Evolutionary conservation across 106 monocot genomes (phyloP).

Genomic region (Narthecium ossifragum): DNA sequence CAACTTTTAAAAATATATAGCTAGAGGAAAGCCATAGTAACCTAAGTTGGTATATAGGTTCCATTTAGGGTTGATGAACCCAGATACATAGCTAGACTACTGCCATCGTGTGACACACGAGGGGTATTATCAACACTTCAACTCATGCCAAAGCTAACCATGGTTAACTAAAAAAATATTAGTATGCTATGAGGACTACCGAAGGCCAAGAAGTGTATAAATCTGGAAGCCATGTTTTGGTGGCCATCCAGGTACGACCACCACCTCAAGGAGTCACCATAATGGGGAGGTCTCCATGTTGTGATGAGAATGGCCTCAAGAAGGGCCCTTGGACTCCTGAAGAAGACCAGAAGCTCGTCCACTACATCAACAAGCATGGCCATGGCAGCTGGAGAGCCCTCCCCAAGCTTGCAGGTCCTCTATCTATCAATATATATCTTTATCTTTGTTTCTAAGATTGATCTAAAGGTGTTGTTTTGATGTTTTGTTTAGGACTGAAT

Average conservation of each 20-base stretch:
- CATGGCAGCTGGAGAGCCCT: conserved; percentile 95
- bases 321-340: conserved; percentile 94
- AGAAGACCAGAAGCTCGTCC: conserved; percentile 69
- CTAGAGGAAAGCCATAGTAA: no score
- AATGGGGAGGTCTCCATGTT: conserved; percentile 79
- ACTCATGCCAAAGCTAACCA: not conserved
- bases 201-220: conserved; percentile 20
- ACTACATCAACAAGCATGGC: conserved; percentile 75
- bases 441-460: not conserved
- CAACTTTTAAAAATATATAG: no score
- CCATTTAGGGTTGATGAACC: no score
- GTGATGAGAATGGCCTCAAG: conserved; percentile 83
- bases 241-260: not conserved
- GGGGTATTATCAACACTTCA: not conserved
- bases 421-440: conserved; percentile 4
- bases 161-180: not conserved
- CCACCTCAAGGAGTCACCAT: not conserved
- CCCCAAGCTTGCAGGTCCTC: conserved; percentile 70
- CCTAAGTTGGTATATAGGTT: no score
- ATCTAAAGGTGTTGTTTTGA: not conserved
- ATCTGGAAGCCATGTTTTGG: conserved; percentile 15
- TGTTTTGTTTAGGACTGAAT: conserved; percentile 35
- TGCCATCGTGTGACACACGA: not conserved
- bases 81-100: no score
- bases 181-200: conserved; percentile 6